Base-by-base conservation (phyloP, 2,329 filamentous ascomycete genomes). In the Fusarium torulosum region DNA sequence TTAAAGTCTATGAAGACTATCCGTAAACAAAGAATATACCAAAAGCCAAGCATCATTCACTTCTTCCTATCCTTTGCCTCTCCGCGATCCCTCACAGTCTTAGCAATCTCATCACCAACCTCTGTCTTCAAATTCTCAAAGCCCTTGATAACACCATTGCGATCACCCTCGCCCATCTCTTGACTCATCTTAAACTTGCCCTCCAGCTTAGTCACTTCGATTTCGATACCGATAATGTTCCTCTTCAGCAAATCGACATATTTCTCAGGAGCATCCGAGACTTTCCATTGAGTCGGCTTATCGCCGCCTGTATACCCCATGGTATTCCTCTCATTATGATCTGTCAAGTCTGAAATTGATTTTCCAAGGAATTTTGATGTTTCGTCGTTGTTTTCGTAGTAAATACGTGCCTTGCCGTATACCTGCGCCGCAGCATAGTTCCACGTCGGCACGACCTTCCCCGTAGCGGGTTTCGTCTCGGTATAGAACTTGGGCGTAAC, bases 401-500 rank as follows among this genome's bases (percentile, higher is more conserved):
- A 86, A 2, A 90, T 76, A 0, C 59, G 84, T 1, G 85, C 84
- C 4, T 76, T 82, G 1, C 89, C 89, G 67, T 91, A 91, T 0
- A 81, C 86, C 72, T 91, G 87, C 0, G 84, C 88, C 0, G 89
- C 88, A 0, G 86, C 81, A 70, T 91, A 92, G 75, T 92, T 88
- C 90, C 89, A 91, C 0, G 89, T 92, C 1, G 88, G 88, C 4
- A 90, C 89, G 0, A 91, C 89, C 63, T 91, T 91, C 7, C 84
- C 89, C 0, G 84, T 88, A 0, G 71, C 72, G 0, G 88, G 89
- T 72, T 91, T 91, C 1, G 89, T 91, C 64, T 88, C 82, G 6
- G 78, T 81, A 77, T 91, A 91, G 76, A 91, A 91, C 53, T 90
- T 88, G 0, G 89, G 88, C 0, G 89, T 90, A 1, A 91, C 84